Percentiles rank a stretch among this genome's conserved stretches.
These are phyloP conservation scores for Verticillium klebahnii DNA, from an alignment of 2,329 filamentous ascomycete species.

Conservation along the genomic window DNA sequence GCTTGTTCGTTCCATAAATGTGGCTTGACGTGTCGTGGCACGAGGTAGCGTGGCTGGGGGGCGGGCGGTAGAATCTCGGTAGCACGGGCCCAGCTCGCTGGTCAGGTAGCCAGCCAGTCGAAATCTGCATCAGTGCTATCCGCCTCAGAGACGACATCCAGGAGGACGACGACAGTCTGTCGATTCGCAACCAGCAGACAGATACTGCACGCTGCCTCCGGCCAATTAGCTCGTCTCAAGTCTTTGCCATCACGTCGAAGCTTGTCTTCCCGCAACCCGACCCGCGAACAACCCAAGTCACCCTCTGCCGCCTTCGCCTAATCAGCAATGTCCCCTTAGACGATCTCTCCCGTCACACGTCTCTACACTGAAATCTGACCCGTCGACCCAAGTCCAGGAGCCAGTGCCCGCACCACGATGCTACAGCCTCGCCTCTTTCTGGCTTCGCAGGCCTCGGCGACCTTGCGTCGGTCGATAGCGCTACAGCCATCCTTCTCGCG, in stretches of 20 bases:
- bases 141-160: not conserved
- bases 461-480: not conserved
- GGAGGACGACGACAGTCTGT: not conserved
- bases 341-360: not conserved
- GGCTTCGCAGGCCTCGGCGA: not conserved
- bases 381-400: not conserved
- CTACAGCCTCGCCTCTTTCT: not conserved
- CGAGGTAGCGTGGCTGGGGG: not conserved
- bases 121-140: not conserved
- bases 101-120: not conserved
- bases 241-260: not conserved
- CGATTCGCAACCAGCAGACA: not conserved
- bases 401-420: not conserved
- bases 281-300: not conserved
- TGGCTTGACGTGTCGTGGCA: conserved; percentile 10
- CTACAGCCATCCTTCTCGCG: not conserved
- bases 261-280: not conserved
- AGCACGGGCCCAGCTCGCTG: not conserved
- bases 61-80: not conserved
- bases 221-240: not conserved
- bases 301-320: not conserved
- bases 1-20: conserved; percentile 5
- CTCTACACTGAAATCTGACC: not conserved
- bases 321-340: not conserved
- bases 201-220: not conserved